A percentile compares a stretch with the other conserved stretches of the same genome.
These are phyloP conservation scores for Aschersonia sp. DNA, from an alignment of 2,329 filamentous ascomycete genomes.

Conservation along the genomic window DNA sequence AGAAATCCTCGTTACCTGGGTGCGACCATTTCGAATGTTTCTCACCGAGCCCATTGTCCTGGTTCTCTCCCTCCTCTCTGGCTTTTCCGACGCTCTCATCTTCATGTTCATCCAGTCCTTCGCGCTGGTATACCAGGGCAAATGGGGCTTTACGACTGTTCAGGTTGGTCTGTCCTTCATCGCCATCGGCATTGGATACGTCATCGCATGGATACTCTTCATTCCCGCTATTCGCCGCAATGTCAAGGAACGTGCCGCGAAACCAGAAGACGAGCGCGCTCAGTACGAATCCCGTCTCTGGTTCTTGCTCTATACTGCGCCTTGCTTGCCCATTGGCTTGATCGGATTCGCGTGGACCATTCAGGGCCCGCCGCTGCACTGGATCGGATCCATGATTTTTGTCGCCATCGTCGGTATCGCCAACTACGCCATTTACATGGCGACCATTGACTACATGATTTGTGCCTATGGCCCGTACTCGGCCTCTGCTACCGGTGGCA, in stretches of 20 bases:
- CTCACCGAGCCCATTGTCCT: slow-evolving; percentile 61
- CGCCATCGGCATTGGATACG: slow-evolving; percentile 51
- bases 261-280: slow-evolving; percentile 39
- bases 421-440: slow-evolving; percentile 63
- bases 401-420: slow-evolving; percentile 54
- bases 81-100: slow-evolving; percentile 61
- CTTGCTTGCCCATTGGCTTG: slow-evolving; percentile 49
- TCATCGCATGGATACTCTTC: slow-evolving; percentile 45
- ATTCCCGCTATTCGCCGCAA: slow-evolving; percentile 41
- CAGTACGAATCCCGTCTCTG: slow-evolving; percentile 57
- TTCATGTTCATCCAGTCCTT: slow-evolving; percentile 69
- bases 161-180: slow-evolving; percentile 47
- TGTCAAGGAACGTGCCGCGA: slow-evolving; percentile 31
- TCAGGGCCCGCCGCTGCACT: slow-evolving; percentile 47
- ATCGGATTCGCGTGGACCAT: slow-evolving; percentile 58
- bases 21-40: slow-evolving; percentile 59
- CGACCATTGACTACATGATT: slow-evolving; percentile 66
- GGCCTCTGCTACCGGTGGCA: slow-evolving; percentile 61
- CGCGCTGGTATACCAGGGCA: slow-evolving; percentile 43
- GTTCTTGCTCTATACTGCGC: slow-evolving; percentile 48
- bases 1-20: slow-evolving; percentile 42
- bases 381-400: slow-evolving; percentile 55
- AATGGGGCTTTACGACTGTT: slow-evolving; percentile 48
- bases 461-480: slow-evolving; percentile 60
- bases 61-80: slow-evolving; percentile 53